Evolutionary conservation across 148 eudicot genomes (phyloP).

Genomic region (Selenicereus undatus): DNA sequence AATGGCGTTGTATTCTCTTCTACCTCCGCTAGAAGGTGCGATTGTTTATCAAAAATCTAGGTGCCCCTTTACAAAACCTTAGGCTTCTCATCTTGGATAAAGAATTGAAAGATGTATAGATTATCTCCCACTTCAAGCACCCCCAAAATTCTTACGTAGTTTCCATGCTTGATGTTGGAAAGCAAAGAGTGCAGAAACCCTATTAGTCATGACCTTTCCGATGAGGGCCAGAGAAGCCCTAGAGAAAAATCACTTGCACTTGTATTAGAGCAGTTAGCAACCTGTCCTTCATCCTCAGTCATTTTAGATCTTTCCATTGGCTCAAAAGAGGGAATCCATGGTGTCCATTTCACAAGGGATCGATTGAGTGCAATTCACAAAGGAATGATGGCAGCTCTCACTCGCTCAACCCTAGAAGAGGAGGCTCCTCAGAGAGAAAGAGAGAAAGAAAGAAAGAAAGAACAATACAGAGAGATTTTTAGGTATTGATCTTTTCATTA

Average conservation of each 20-base stretch:
- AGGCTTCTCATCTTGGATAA: neutral
- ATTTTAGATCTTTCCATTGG: neutral
- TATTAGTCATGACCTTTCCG: neutral
- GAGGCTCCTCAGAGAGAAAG: no score
- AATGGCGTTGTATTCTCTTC: neutral
- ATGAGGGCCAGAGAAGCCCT: neutral
- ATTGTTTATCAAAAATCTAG: neutral
- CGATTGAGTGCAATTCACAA: no score
- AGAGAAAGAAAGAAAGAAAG: no score
- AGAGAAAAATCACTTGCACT: neutral
- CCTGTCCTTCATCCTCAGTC: neutral
- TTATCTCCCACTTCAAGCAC: neutral
- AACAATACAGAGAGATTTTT: no score
- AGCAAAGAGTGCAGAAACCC: neutral
- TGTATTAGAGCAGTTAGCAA: neutral
- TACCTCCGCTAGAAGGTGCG: neutral
- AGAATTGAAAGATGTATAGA: neutral
- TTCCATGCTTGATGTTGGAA: neutral
- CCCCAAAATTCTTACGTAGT: neutral
- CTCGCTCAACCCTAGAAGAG: no score
- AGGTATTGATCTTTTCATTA: no score
- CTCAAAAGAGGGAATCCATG: neutral
- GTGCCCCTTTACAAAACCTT: neutral
- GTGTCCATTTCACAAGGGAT: no score
- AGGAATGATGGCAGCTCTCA: no score